Evolutionary conservation across 1,284 basidiomycete genomes (phyloP).

Genomic region (Leccinum angustisporum): DNA sequence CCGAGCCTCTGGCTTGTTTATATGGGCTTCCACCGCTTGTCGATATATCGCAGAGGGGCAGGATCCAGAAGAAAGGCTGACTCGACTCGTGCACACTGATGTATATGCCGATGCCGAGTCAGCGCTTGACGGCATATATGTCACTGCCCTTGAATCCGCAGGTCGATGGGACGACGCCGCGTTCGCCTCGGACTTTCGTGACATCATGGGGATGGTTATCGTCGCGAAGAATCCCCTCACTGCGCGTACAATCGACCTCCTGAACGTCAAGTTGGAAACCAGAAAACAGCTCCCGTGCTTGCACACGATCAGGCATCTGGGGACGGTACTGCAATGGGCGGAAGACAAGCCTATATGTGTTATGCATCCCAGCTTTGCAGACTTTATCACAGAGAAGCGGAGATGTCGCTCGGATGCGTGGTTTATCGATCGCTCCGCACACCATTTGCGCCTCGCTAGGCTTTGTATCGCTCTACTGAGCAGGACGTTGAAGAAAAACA

Average conservation of each 20-base stretch:
- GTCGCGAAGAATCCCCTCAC: conserved; percentile 31
- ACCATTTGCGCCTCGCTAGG: conserved; percentile 26
- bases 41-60: conserved; percentile 33
- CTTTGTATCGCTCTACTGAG: conserved; percentile 27
- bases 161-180: conserved; percentile 31
- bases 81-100: conserved; percentile 24
- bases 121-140: conserved; percentile 33
- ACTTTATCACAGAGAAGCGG: conserved; percentile 32
- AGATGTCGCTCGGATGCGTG: conserved; percentile 29
- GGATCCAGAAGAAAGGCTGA: conserved; percentile 31
- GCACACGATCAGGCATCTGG: conserved; percentile 30
- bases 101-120: conserved; percentile 30
- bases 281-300: conserved; percentile 28
- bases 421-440: conserved; percentile 27
- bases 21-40: conserved; percentile 38
- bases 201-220: conserved; percentile 34
- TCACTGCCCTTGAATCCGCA: conserved; percentile 33
- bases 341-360: conserved; percentile 31
- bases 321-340: conserved; percentile 30
- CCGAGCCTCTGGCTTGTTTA: conserved; percentile 35
- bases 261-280: conserved; percentile 18
- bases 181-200: conserved; percentile 34
- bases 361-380: conserved; percentile 35
- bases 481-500: conserved; percentile 28
- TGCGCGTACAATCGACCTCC: conserved; percentile 26